Conservation (phyloP, 2,329 filamentous ascomycete species). For the Cryphonectria japonica region DNA sequence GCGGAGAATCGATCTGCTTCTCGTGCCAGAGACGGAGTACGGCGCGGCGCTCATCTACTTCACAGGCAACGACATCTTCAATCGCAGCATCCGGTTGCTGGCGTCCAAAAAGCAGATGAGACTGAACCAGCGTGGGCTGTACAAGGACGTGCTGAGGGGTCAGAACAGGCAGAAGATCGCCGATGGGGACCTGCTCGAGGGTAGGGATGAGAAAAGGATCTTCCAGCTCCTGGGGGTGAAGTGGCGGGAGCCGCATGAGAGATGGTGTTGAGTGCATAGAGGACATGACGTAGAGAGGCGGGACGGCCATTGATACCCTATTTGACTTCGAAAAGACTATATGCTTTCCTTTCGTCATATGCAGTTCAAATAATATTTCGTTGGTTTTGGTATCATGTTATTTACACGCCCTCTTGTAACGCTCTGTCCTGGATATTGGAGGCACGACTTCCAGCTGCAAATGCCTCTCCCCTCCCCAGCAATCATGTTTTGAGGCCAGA, state of each 20-base stretch:
- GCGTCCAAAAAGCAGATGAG: constrained; percentile 82
- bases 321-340: neutral
- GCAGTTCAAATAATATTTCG: neutral
- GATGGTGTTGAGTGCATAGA: constrained; percentile 65
- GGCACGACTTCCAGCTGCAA: neutral
- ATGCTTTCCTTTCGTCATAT: neutral
- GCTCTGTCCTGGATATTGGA: neutral
- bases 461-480: neutral
- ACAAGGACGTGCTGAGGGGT: constrained; percentile 68
- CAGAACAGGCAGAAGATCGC: constrained; percentile 62
- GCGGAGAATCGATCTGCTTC: constrained; percentile 82
- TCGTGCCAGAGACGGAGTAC: constrained; percentile 78
- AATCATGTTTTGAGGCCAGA: neutral
- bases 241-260: constrained; percentile 77
- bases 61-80: constrained; percentile 94
- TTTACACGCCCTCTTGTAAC: neutral
- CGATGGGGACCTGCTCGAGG: constrained; percentile 73
- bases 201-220: constrained; percentile 74
- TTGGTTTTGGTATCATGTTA: constrained; percentile 9
- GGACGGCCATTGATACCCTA: constrained; percentile 5
- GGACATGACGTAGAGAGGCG: neutral
- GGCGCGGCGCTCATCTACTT: constrained; percentile 93
- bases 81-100: constrained; percentile 76
- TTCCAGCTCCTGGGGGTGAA: constrained; percentile 83
- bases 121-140: constrained; percentile 83